Evolutionary conservation across 768 basidiomycete genomes (phyloP).

Genomic region (Mycena galopus): DNA sequence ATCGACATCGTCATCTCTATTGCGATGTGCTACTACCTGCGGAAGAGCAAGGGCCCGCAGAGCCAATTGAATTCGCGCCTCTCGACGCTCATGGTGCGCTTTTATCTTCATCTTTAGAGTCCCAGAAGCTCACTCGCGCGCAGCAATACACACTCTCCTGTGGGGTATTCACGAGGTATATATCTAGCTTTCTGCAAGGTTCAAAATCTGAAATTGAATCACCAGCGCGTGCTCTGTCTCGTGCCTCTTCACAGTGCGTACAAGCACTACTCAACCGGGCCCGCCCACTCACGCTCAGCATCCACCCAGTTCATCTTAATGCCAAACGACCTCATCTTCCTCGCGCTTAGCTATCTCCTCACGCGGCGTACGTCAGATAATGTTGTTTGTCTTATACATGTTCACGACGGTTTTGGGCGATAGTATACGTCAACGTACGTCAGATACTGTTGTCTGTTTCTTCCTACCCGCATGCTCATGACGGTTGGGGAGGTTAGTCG

Average conservation of each 20-base stretch:
- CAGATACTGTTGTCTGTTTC: too few species aligned
- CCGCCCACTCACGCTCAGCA: not conserved
- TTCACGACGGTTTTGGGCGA: too few species aligned
- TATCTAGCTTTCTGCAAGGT: slow-evolving; percentile 27
- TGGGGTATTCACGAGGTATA: slow-evolving; percentile 55
- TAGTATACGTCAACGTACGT: slow-evolving; percentile 64
- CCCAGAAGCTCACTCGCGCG: slow-evolving; percentile 3
- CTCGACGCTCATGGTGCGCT: slow-evolving; percentile 48
- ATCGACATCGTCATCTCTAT: slow-evolving; percentile 59
- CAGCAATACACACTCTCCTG: slow-evolving; percentile 50
- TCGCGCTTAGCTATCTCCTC: slow-evolving; percentile 57
- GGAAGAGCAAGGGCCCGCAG: slow-evolving; percentile 47
- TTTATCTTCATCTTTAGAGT: not conserved
- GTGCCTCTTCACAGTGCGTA: slow-evolving; percentile 56
- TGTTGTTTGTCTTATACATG: not conserved
- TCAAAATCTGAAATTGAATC: slow-evolving; percentile 27
- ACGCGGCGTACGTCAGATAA: slow-evolving; percentile 54
- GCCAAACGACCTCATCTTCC: slow-evolving; percentile 58
- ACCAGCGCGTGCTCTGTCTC: slow-evolving; percentile 59
- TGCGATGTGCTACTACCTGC: slow-evolving; percentile 51
- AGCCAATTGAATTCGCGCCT: slow-evolving; percentile 46
- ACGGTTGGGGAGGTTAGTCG: too few species aligned
- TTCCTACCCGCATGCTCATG: too few species aligned
- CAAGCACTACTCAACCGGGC: not conserved
- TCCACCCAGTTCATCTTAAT: slow-evolving; percentile 55